Evolutionary conservation across 352 stramenopile species (phyloP).

Genomic region (Globisporangium spiculum): DNA sequence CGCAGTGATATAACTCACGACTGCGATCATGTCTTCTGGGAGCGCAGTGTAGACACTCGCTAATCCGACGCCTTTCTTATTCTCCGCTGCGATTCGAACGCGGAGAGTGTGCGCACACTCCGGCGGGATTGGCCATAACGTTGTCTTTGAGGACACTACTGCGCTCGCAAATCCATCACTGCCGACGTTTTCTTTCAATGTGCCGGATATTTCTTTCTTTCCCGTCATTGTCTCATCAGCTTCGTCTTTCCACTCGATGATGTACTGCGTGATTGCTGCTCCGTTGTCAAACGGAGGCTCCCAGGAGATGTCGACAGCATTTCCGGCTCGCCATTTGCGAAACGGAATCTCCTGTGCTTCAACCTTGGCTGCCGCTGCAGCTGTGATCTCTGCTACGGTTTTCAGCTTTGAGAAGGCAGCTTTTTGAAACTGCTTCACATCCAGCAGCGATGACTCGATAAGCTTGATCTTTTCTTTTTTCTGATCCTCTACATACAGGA

Average conservation of each 20-base stretch:
- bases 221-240: slow-evolving; percentile 26
- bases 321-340: slow-evolving; percentile 59
- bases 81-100: slow-evolving; percentile 58
- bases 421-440: slow-evolving; percentile 25
- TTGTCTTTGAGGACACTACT: slow-evolving; percentile 42
- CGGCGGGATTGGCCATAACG: slow-evolving; percentile 59
- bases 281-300: slow-evolving; percentile 64
- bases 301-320: slow-evolving; percentile 71
- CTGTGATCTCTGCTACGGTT: slow-evolving; percentile 45
- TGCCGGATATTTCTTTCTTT: slow-evolving; percentile 10
- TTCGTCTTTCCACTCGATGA: slow-evolving; percentile 70
- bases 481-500: slow-evolving; percentile 61
- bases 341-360: slow-evolving; percentile 49
- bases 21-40: slow-evolving; percentile 38
- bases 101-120: slow-evolving; percentile 41
- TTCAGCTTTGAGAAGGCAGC: slow-evolving; percentile 11
- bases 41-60: slow-evolving; percentile 55
- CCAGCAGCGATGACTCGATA: slow-evolving; percentile 31
- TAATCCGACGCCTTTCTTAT: slow-evolving; percentile 53
- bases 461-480: slow-evolving; percentile 70
- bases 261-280: slow-evolving; percentile 54
- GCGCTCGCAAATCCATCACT: too few species aligned
- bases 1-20: slow-evolving; percentile 58
- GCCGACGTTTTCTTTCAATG: background rate
- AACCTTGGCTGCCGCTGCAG: slow-evolving; percentile 38